phyloP scores from a whole-genome alignment of 257 asterid species.

The Primulina eburnea region DNA sequence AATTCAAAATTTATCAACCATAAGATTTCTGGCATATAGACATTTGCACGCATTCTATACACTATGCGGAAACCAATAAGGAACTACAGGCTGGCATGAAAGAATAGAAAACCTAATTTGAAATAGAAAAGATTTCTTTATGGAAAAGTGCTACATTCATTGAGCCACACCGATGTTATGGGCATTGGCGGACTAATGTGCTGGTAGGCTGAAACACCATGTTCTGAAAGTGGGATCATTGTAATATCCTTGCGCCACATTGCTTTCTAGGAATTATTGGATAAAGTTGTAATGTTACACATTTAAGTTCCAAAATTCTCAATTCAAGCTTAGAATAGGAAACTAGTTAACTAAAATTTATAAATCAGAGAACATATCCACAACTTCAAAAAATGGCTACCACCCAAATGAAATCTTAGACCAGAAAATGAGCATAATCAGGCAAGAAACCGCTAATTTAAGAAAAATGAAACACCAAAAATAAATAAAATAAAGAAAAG shows the following conservation, averaged over 20 bases:
- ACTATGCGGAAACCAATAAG: background rate
- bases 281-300: background rate
- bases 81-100: background rate
- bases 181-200: background rate
- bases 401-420: background rate
- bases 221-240: background rate
- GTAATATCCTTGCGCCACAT: background rate
- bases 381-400: background rate
- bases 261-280: background rate
- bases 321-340: background rate
- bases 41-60: background rate
- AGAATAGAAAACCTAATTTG: too few relatives aligned
- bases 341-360: background rate
- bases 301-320: background rate
- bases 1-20: conserved; percentile 18
- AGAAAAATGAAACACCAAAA: conserved; percentile 3
- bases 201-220: background rate
- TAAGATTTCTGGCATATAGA: background rate
- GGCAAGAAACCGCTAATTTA: background rate
- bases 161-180: background rate
- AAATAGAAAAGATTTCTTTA: too few relatives aligned
- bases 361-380: background rate
- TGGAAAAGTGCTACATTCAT: background rate
- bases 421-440: background rate
- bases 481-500: background rate